These are phyloP conservation scores for Sugiyamaella chiloensis DNA, from an alignment of 805 yeast species.

Conservation along the genomic window DNA sequence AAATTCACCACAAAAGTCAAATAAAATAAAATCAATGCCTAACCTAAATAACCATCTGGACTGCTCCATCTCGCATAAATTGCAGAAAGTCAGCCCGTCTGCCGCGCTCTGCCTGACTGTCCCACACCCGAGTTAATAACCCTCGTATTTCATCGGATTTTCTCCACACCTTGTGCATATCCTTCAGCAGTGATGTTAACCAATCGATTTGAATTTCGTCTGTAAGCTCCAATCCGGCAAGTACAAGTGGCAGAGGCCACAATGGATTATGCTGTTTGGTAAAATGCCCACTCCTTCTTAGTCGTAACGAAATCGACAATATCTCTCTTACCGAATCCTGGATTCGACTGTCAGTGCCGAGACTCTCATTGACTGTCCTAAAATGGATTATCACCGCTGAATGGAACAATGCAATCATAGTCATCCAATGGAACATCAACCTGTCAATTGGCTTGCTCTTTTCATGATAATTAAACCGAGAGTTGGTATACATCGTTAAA, in stretches of 20 bases:
- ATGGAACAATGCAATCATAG: not conserved
- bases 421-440: not conserved
- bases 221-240: not conserved
- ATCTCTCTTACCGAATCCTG: not conserved
- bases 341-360: not conserved
- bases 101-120: not conserved
- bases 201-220: slow-evolving; percentile 4
- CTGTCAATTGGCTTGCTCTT: not conserved
- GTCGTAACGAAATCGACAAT: not conserved
- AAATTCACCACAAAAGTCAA: no score
- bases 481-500: not conserved
- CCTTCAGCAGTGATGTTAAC: not conserved
- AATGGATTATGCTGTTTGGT: not conserved
- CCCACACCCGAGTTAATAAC: not conserved
- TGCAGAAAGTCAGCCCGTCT: not conserved
- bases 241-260: slow-evolving; percentile 2
- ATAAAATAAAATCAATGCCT: no score
- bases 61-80: not conserved
- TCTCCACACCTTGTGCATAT: not conserved
- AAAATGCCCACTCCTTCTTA: not conserved
- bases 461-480: not conserved
- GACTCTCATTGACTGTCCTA: not conserved
- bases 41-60: not conserved
- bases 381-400: not conserved
- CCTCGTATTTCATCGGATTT: not conserved